phyloP scores from a whole-genome alignment of 768 basidiomycete genomes.

The Leucosporidium scottii region DNA sequence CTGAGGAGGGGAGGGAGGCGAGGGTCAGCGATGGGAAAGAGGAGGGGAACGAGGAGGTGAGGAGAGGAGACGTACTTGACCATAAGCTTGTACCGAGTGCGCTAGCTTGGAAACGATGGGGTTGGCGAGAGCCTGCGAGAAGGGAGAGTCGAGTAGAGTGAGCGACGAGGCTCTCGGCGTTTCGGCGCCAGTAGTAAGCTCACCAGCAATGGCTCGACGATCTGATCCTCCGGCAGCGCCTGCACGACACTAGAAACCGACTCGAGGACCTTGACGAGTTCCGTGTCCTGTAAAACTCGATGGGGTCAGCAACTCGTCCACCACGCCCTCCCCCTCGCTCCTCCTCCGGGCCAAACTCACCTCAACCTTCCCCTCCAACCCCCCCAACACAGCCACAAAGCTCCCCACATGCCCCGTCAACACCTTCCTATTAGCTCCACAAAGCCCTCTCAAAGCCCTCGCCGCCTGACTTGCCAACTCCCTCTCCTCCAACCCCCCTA shows the following conservation, averaged over 20 bases:
- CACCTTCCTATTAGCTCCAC: conserved; percentile 43
- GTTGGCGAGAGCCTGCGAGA: conserved; percentile 36
- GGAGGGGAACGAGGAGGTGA: too few species aligned
- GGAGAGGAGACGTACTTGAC: neutral
- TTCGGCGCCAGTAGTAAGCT: neutral
- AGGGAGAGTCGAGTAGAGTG: neutral
- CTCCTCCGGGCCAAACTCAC: conserved; percentile 32
- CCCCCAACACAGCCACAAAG: conserved; percentile 43
- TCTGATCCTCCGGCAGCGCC: conserved; percentile 41
- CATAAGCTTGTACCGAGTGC: conserved; percentile 10
- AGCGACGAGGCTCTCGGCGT: neutral
- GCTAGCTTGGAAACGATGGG: conserved; percentile 39
- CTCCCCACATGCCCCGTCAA: conserved; percentile 44
- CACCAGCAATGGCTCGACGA: conserved; percentile 42
- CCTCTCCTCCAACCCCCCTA: conserved; percentile 39
- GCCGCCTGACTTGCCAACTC: conserved; percentile 42
- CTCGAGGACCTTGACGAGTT: conserved; percentile 46
- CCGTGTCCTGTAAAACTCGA: conserved; percentile 36
- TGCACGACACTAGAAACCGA: conserved; percentile 46
- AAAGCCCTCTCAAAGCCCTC: conserved; percentile 42
- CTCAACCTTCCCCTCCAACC: conserved; percentile 42
- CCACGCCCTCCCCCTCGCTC: too few species aligned
- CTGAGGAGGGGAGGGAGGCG: neutral
- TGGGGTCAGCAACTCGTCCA: too few species aligned
- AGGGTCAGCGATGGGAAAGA: neutral